A percentile compares a stretch with the other conserved stretches of the same genome.
Conservation (phyloP, 257 asterid species). For the Nicotiana knightiana region DNA sequence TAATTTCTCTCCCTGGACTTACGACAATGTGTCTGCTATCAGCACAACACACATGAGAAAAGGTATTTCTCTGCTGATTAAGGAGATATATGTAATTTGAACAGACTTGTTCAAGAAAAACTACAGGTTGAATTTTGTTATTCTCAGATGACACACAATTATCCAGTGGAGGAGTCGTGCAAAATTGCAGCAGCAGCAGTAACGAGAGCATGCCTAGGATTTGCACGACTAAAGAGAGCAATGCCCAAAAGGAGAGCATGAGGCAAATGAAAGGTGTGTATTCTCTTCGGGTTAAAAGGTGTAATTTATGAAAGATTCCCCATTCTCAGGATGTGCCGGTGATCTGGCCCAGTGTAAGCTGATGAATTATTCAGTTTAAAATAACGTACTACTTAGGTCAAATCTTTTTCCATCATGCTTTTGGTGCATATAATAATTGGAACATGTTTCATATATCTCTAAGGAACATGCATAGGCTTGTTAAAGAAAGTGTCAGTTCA, state of each 20-base stretch:
- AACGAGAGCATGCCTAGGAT: slow-evolving; percentile 47
- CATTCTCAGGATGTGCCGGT: not conserved
- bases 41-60: slow-evolving; percentile 24
- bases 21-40: slow-evolving; percentile 33
- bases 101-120: not conserved
- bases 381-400: not conserved
- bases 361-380: not conserved
- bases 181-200: slow-evolving; percentile 59
- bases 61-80: slow-evolving; percentile 34
- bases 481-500: not conserved
- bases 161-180: slow-evolving; percentile 20
- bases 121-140: not conserved
- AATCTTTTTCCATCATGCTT: not conserved
- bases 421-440: not conserved
- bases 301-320: not conserved
- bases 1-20: slow-evolving; percentile 44
- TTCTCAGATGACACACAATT: slow-evolving; percentile 45
- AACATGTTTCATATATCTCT: not conserved
- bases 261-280: slow-evolving; percentile 44
- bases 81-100: not conserved
- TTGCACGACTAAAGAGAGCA: slow-evolving; percentile 27
- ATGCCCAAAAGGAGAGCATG: slow-evolving; percentile 27
- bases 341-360: not conserved
- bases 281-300: not conserved
- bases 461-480: not conserved